Evolutionary conservation across 257 asterid genomes (phyloP), one percentile per base, ranked within the genome.

Genomic region (Craterostigma plantagineum): DNA sequence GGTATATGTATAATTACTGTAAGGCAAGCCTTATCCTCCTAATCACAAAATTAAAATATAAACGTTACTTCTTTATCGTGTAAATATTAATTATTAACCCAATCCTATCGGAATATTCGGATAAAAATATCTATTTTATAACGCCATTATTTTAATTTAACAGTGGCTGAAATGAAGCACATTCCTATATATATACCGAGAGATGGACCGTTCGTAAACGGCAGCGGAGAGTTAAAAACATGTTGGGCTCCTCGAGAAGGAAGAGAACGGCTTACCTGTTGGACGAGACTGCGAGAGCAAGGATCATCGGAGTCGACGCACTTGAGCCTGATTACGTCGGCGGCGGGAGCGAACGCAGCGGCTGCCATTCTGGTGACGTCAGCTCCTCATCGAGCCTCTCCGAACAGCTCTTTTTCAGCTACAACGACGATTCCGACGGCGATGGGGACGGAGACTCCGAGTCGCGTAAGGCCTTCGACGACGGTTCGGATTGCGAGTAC

Each of bases 311-410:
- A 17, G 14, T 38, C 37, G 52, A 51, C 15, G 9, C 18, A 2
- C 9, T 23, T n/a, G 16, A 39, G 16, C 8, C 46, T 17, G 46
- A 14, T 42, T 15, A 42, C 46, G 18, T 42, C 11, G 14, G 46
- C 46, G 18, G 46, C 46, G 46, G 46, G n/a, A 42, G 46, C 46
- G 46, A 42, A 8, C 46, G 18, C 18, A 42, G 46, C 27, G 27
- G 46, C 18, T n/a, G 18, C 18, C 18, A 8, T 14, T 17, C 58
- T 10, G 65, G 59, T 34, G 78, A 56, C 58, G 68, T 36, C 57
- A 58, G 50, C n/a, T 73, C 76, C 0, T 23, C 30, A 23, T 56
- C 80, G 0, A 62, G 53, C 38, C 59, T 85, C 0, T 72, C 91
- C 34, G 69, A 23, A 23, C 30, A 71, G 41, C 65, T 81, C 7